Evolutionary conservation across 139 green algal species (phyloP), one percentile per base, ranked within the genome.

Genomic region (Chlorella sp.): DNA sequence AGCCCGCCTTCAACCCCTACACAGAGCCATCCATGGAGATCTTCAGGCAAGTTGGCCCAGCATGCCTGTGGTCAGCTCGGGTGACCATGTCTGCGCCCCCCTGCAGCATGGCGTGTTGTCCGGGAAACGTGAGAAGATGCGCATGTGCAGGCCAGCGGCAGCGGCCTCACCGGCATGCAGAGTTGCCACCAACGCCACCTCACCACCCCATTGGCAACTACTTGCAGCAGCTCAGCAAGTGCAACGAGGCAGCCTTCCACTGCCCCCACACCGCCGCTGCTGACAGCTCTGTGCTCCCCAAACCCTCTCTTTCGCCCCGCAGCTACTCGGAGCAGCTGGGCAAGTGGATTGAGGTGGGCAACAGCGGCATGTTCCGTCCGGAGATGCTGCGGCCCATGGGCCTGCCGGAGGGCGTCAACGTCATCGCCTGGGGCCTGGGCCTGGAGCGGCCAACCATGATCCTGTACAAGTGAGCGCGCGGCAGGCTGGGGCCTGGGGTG

Each of bases 21-120:
- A 99, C 98, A 12, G 98, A 99, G 88, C 98, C 98, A 13, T 95
- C 83, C 90, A 99, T 99, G 97, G 98, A 99, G 91, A 99, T 99
- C 89, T 99, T 99, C 93, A 91, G 88, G 91, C 94, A 51, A 51
- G 44, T n/a, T n/a, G n/a, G n/a, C n/a, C n/a, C n/a, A n/a, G n/a
- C n/a, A n/a, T n/a, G n/a, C n/a, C n/a, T n/a, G n/a, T n/a, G n/a
- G n/a, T n/a, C n/a, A n/a, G n/a, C n/a, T n/a, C n/a, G n/a, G n/a
- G n/a, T n/a, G n/a, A n/a, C n/a, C n/a, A n/a, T n/a, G n/a, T n/a
- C n/a, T n/a, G n/a, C n/a, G n/a, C n/a, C n/a, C n/a, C n/a, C n/a
- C n/a, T n/a, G n/a, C n/a, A n/a, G n/a, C n/a, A n/a, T n/a, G n/a
- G n/a, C n/a, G n/a, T n/a, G n/a, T n/a, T n/a, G n/a, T n/a, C n/a